phyloP scores from a whole-genome alignment of 75 land plant species.

The Cupressus sempervirens region DNA sequence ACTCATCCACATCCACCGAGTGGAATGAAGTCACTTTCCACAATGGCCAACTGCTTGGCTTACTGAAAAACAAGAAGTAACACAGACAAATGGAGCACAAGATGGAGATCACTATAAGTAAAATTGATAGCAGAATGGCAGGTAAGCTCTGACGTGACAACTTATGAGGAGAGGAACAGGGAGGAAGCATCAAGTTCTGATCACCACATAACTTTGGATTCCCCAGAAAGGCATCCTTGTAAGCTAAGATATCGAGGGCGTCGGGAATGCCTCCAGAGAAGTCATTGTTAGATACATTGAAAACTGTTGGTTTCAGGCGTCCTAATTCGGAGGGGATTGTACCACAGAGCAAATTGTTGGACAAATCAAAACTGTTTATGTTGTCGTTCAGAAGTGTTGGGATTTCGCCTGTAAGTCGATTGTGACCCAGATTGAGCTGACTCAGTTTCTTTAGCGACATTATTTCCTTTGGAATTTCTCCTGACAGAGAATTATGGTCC shows the following conservation, averaged over 20 bases:
- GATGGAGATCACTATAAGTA: too few relatives aligned
- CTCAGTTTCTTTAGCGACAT: not conserved
- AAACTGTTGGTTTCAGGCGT: constrained; percentile 3
- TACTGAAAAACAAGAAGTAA: too few relatives aligned
- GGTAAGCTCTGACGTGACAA: too few relatives aligned
- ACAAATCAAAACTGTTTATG: constrained; percentile 15
- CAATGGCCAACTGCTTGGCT: too few relatives aligned
- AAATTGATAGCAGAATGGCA: too few relatives aligned
- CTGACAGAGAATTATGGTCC: not conserved
- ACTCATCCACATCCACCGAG: constrained; percentile 17
- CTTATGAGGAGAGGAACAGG: too few relatives aligned
- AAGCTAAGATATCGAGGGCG: too few relatives aligned
- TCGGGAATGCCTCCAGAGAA: too few relatives aligned
- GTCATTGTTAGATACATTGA: too few relatives aligned
- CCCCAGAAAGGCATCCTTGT: not conserved
- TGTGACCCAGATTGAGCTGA: not conserved
- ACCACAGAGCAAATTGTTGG: constrained; percentile 38
- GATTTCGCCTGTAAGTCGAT: constrained; percentile 50
- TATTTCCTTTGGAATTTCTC: not conserved
- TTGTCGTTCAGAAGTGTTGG: constrained; percentile 32
- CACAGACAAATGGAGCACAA: too few relatives aligned
- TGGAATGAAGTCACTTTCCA: constrained; percentile 10
- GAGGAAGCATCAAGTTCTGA: constrained; percentile 10
- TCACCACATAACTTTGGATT: constrained; percentile 14
- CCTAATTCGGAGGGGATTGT: constrained; percentile 47